Percentiles rank a stretch among this genome's conserved stretches.
Conservation (phyloP, 805 yeast genomes). For the Starmerella floricola region DNA sequence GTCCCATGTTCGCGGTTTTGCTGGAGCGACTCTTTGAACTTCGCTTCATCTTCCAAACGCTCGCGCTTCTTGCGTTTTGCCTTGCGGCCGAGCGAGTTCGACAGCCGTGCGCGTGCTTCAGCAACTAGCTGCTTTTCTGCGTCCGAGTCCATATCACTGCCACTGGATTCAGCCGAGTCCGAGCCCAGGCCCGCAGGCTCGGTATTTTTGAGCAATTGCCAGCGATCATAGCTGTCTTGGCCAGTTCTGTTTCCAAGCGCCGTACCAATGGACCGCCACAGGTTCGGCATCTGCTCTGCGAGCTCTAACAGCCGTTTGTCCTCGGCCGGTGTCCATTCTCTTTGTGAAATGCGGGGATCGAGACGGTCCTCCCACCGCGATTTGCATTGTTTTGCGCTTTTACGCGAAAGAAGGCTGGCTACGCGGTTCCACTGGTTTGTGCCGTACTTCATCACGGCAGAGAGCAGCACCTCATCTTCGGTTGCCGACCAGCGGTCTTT, state of each 20-base stretch:
- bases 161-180: neutral
- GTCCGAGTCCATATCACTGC: slow-evolving; percentile 49
- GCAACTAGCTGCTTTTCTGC: slow-evolving; percentile 84
- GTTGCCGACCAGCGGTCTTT: slow-evolving; percentile 85
- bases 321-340: slow-evolving; percentile 62
- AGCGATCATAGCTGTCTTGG: slow-evolving; percentile 73
- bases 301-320: slow-evolving; percentile 58
- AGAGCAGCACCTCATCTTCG: slow-evolving; percentile 75
- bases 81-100: slow-evolving; percentile 88
- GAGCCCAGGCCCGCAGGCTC: neutral
- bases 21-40: slow-evolving; percentile 20
- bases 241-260: slow-evolving; percentile 73
- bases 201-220: slow-evolving; percentile 41
- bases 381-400: slow-evolving; percentile 83
- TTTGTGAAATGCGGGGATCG: slow-evolving; percentile 54
- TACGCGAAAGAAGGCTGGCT: slow-evolving; percentile 70
- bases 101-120: slow-evolving; percentile 87
- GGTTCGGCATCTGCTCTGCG: slow-evolving; percentile 70
- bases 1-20: slow-evolving; percentile 6
- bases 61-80: slow-evolving; percentile 86
- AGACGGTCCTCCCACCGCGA: slow-evolving; percentile 87
- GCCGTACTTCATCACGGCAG: slow-evolving; percentile 89
- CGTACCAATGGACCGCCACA: slow-evolving; percentile 80
- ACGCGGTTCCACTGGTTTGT: slow-evolving; percentile 90
- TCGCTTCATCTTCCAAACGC: slow-evolving; percentile 64